Evolutionary conservation across 2,329 filamentous ascomycete genomes (phyloP).

Genomic region (Neonectria punicea): DNA sequence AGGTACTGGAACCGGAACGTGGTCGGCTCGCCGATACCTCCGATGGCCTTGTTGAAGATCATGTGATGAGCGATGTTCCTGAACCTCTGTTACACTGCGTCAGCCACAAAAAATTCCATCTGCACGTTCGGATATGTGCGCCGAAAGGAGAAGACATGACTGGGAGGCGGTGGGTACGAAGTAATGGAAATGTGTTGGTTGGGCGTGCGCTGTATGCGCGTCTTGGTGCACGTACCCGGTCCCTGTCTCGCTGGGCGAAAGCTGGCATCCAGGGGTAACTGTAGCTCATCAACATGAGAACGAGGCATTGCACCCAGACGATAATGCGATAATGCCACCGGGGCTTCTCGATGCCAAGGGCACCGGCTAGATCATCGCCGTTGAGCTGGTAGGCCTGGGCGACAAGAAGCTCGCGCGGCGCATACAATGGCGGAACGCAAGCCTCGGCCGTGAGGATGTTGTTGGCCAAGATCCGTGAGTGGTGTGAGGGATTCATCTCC

Average conservation of each 20-base stretch:
- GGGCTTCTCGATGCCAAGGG: constrained; percentile 67
- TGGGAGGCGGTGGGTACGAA: neutral
- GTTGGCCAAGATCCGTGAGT: constrained; percentile 73
- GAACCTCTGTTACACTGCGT: constrained; percentile 39
- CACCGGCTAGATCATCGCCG: constrained; percentile 69
- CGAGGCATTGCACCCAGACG: constrained; percentile 72
- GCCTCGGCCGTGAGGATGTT: constrained; percentile 80
- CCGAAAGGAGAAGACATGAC: neutral
- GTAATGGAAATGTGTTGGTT: constrained; percentile 2
- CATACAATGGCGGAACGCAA: constrained; percentile 71
- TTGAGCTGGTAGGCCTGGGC: constrained; percentile 78
- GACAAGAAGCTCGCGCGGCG: constrained; percentile 73
- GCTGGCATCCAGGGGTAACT: constrained; percentile 50
- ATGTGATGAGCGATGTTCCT: constrained; percentile 55
- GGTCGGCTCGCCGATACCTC: constrained; percentile 70
- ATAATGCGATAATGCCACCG: constrained; percentile 67
- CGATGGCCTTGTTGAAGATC: constrained; percentile 68
- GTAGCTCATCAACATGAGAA: constrained; percentile 68
- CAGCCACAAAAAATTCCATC: constrained; percentile 11
- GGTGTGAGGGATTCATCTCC: constrained; percentile 73
- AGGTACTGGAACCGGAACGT: constrained; percentile 79
- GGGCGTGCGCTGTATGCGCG: neutral
- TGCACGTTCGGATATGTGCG: constrained; percentile 4
- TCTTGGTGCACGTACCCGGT: constrained; percentile 38
- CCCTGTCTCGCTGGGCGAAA: constrained; percentile 50